Base-by-base conservation (phyloP, 495 filamentous ascomycete species). In the Podospora tetraspora region DNA sequence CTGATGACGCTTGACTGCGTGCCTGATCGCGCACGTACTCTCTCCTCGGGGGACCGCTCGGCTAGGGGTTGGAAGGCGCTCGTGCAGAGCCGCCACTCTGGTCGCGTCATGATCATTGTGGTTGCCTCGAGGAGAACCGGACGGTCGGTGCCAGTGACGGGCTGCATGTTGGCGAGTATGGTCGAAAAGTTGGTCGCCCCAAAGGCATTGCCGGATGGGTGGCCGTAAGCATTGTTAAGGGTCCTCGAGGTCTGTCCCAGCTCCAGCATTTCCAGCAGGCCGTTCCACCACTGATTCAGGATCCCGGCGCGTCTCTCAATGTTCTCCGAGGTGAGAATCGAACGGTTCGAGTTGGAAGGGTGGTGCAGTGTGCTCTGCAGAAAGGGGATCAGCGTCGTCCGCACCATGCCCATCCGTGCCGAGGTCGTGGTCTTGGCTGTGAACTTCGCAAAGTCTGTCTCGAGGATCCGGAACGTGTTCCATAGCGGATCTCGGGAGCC, bases 221-320 rank as follows among this genome's bases (percentile, higher is more conserved):
- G 27, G 12, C 69, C 69, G 21, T 63, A 68, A 85, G 68, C 89
- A 88, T 70, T 91, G 82, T 57, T 77, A 68, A 68, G 79, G 69
- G 77, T 74, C 37, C 77, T 76, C n/a, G 69, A 70, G 22, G 69
- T 68, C 59, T 76, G 76, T 1, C 70, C 89, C n/a, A 66, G 90
- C 73, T 93, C 89, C 58, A 97, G 84, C 83, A 97, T 88, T 66
- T 94, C 92, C 58, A 98, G 79, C 59, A 99, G 84, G 9, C 90
- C 94, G 52, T 86, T 92, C 95, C 95, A 99, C 95, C 95, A 99
- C 75, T 92, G 95, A 73, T 97, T 93, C 57, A 98, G 81, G 43
- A 96, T 91, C 52, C 88, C 88, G 5, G 91, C 86, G 66, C 95
- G 84, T 43, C 92, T 87, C 68, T 99, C 95, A 57, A 98, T 78